phyloP scores from a whole-genome alignment of 179 eudicot genomes.

The Drosera spatulata region DNA sequence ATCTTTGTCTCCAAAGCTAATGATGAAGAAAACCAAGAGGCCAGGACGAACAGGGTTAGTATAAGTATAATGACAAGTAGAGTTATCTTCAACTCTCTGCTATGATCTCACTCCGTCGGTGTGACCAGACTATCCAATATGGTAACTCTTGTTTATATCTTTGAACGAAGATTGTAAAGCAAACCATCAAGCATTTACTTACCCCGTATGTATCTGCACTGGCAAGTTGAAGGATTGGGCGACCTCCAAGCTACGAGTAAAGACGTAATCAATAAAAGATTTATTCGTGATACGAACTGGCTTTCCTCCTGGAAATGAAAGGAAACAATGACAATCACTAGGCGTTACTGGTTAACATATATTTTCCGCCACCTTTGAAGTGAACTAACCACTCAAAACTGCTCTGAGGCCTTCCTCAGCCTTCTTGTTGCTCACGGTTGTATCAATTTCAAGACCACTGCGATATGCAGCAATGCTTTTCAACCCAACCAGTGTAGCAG shows the following conservation, averaged over 20 bases:
- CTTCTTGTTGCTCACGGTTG: constrained; percentile 47
- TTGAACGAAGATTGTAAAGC: neutral
- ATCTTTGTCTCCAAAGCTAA: constrained; percentile 91
- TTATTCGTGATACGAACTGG: constrained; percentile 71
- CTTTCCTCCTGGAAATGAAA: constrained; percentile 44
- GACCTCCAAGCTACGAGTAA: constrained; percentile 69
- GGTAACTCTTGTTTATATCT: too few relatives aligned
- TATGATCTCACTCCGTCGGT: neutral
- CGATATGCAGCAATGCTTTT: constrained; percentile 97
- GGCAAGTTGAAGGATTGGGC: constrained; percentile 63
- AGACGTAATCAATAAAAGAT: constrained; percentile 71
- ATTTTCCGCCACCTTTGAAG: neutral
- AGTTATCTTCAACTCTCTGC: neutral
- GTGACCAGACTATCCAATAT: too few relatives aligned
- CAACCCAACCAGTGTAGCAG: constrained; percentile 50
- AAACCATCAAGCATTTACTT: constrained; percentile 6
- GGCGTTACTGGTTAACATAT: too few relatives aligned
- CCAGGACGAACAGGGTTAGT: neutral
- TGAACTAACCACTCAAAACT: constrained; percentile 48
- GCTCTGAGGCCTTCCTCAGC: constrained; percentile 74
- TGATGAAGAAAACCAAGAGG: constrained; percentile 7
- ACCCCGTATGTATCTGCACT: constrained; percentile 97
- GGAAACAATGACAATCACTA: constrained; percentile 1
- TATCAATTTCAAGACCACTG: constrained; percentile 83
- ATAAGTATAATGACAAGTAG: neutral